Conservation (phyloP, 345 rosid species). For the Eucalyptus erythrocorys region DNA sequence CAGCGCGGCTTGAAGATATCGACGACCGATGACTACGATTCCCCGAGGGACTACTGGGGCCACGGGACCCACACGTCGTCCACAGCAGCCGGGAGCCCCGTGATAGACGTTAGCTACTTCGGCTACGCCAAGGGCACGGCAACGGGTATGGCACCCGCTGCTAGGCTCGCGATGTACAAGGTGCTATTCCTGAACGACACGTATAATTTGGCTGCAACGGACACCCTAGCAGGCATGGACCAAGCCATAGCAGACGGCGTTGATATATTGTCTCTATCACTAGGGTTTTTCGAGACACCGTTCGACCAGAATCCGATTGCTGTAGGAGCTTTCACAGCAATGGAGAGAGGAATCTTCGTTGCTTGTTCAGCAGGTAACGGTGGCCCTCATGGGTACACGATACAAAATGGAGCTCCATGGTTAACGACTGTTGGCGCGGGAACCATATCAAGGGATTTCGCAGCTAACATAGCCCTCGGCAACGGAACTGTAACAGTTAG, state of each 20-base stretch:
- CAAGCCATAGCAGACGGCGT: conserved; percentile 44
- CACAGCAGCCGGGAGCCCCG: conserved; percentile 26
- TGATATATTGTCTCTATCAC: conserved; percentile 26
- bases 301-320: conserved; percentile 37
- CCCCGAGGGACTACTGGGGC: conserved; percentile 36
- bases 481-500: neutral
- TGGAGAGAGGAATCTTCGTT: conserved; percentile 38
- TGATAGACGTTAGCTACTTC: conserved; percentile 17
- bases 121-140: conserved; percentile 45
- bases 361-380: conserved; percentile 32
- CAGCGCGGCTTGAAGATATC: conserved; percentile 13
- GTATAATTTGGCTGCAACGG: conserved; percentile 19
- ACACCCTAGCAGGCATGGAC: conserved; percentile 41
- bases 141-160: conserved; percentile 23
- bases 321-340: conserved; percentile 42
- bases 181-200: conserved; percentile 8
- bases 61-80: conserved; percentile 45
- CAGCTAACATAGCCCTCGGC: conserved; percentile 14
- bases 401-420: conserved; percentile 34
- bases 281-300: conserved; percentile 17
- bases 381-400: conserved; percentile 29
- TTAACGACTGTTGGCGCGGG: conserved; percentile 31
- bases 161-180: conserved; percentile 50
- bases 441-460: conserved; percentile 21
- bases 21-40: conserved; percentile 23